Percentiles rank a stretch among this genome's conserved stretches.
phyloP scores from a whole-genome alignment of 225 moss, liverwort and hornwort genomes.

The Rhytidiadelphus loreus region DNA sequence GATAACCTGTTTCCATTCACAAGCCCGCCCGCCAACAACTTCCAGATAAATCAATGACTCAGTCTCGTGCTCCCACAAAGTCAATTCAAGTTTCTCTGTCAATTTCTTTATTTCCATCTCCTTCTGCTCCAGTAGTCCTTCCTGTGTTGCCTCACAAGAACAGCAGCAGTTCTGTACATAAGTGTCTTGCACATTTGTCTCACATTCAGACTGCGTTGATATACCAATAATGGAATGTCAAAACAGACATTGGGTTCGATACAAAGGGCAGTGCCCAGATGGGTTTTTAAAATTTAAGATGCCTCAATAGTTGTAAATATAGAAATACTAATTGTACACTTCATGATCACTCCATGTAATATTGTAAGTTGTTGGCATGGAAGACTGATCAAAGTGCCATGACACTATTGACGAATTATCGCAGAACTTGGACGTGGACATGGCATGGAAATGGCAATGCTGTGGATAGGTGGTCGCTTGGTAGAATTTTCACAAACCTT shows the following conservation, averaged over 20 bases:
- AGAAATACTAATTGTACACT: background rate
- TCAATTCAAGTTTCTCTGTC: constrained; percentile 30
- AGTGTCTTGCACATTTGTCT: background rate
- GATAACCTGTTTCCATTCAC: constrained; percentile 35
- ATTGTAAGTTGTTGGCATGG: background rate
- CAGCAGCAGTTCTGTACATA: background rate
- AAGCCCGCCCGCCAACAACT: constrained; percentile 30
- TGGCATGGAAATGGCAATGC: constrained; percentile 27
- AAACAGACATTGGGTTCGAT: background rate
- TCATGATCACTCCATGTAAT: background rate
- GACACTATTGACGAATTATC: constrained; percentile 14
- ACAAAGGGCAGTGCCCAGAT: background rate
- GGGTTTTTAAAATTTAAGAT: background rate
- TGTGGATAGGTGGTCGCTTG: constrained; percentile 82
- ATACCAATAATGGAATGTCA: background rate
- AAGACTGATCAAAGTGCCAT: background rate
- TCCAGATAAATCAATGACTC: constrained; percentile 36
- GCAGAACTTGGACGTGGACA: constrained; percentile 31
- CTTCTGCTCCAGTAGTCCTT: constrained; percentile 25
- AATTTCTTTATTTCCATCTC: constrained; percentile 30
- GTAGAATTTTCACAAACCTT: background rate
- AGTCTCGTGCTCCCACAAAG: constrained; percentile 31
- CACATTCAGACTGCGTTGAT: background rate
- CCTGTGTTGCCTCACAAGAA: constrained; percentile 19
- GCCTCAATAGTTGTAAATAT: background rate